These are phyloP conservation scores for Cicer judaicum DNA, from an alignment of 306 rosid genomes.

Conservation along the genomic window DNA sequence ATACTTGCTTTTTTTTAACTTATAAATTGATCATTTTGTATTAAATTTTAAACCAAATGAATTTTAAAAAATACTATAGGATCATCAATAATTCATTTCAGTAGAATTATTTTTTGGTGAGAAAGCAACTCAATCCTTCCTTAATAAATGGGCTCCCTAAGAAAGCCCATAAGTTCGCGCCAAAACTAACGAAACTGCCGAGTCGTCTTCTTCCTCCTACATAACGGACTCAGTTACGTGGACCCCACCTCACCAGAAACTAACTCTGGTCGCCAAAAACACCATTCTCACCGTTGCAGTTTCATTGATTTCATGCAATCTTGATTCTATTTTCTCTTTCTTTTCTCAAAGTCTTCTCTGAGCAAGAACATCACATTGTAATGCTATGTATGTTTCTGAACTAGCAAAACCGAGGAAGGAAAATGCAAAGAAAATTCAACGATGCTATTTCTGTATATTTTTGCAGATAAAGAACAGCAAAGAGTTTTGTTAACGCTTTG, in stretches of 20 bases:
- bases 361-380: conserved; percentile 26
- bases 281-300: background rate
- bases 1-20: too few relatives aligned
- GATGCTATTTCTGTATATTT: conserved; percentile 15
- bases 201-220: background rate
- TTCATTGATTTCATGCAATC: conserved; percentile 29
- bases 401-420: conserved; percentile 41
- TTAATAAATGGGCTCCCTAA: too few relatives aligned
- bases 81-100: too few relatives aligned
- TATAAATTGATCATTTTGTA: too few relatives aligned
- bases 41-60: too few relatives aligned
- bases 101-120: too few relatives aligned
- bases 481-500: background rate
- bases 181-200: conserved; percentile 21
- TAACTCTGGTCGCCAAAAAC: background rate
- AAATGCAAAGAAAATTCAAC: conserved; percentile 22
- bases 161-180: conserved; percentile 40
- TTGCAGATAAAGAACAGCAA: conserved; percentile 25
- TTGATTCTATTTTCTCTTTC: conserved; percentile 23
- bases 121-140: too few relatives aligned
- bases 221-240: conserved; percentile 38
- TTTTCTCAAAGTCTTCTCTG: background rate
- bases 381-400: conserved; percentile 28
- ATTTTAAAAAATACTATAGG: too few relatives aligned
- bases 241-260: conserved; percentile 23